phyloP scores from a whole-genome alignment of 225 moss, liverwort and hornwort species.

The Polytrichum formosum region DNA sequence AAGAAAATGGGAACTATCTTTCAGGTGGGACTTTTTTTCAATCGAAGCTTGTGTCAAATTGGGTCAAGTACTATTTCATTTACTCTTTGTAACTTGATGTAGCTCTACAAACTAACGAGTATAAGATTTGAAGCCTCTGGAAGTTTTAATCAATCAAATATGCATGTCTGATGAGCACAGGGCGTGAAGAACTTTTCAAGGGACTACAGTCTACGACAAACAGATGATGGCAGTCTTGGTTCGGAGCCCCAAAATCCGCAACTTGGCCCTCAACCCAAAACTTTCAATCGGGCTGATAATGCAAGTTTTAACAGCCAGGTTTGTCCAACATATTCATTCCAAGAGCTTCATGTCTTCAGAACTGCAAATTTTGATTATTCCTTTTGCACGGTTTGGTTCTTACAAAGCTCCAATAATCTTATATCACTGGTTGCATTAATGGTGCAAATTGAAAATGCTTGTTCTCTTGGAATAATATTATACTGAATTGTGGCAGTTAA shows the following conservation, averaged over 20 bases:
- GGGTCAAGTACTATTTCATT: not conserved
- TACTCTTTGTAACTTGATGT: not conserved
- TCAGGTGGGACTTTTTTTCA: slow-evolving; percentile 19
- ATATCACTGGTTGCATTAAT: too few relatives aligned
- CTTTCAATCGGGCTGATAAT: slow-evolving; percentile 11
- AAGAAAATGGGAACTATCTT: slow-evolving; percentile 55
- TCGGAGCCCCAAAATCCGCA: slow-evolving; percentile 6
- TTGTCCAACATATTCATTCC: slow-evolving; percentile 9
- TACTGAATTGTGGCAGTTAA: too few relatives aligned
- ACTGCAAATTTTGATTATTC: too few relatives aligned
- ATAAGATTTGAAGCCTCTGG: not conserved
- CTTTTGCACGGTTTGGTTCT: not conserved
- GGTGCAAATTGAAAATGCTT: not conserved
- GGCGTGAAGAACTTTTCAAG: slow-evolving; percentile 30
- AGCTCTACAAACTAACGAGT: too few relatives aligned
- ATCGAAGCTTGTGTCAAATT: too few relatives aligned
- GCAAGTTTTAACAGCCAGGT: slow-evolving; percentile 28
- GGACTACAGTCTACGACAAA: slow-evolving; percentile 24
- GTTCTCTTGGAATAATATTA: too few relatives aligned
- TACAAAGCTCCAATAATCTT: not conserved
- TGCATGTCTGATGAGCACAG: slow-evolving; percentile 9
- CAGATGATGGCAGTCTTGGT: slow-evolving; percentile 10
- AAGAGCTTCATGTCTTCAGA: too few relatives aligned
- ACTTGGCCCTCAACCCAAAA: slow-evolving; percentile 10
- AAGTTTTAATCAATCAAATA: too few relatives aligned